These are phyloP conservation scores for Kernera saxatilis DNA, from an alignment of 345 rosid genomes.

Conservation along the genomic window DNA sequence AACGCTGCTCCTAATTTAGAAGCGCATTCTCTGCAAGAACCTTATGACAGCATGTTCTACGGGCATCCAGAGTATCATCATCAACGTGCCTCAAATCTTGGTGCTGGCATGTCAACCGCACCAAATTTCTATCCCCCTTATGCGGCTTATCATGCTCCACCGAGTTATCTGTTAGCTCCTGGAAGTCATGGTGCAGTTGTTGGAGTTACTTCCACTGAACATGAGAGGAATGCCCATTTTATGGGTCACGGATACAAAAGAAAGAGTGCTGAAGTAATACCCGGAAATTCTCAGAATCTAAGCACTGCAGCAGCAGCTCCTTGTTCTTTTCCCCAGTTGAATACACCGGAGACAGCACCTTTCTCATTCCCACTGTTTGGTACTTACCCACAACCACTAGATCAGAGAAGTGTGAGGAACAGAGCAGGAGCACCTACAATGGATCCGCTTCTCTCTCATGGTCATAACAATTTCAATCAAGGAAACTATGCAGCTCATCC, in stretches of 20 bases:
- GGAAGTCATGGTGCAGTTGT: constrained; percentile 35
- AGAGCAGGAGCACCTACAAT: constrained; percentile 46
- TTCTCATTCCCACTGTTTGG: constrained; percentile 41
- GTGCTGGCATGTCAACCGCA: constrained; percentile 42
- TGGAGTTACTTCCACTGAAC: constrained; percentile 52
- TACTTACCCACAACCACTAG: constrained; percentile 22
- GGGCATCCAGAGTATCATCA: constrained; percentile 44
- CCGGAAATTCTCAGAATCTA: constrained; percentile 43
- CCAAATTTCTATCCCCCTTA: constrained; percentile 48
- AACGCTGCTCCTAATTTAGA: constrained; percentile 36
- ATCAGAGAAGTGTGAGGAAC: constrained; percentile 57
- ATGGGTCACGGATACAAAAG: constrained; percentile 59
- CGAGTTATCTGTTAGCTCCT: constrained; percentile 42
- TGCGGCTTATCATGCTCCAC: constrained; percentile 32
- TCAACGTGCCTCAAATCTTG: constrained; percentile 44
- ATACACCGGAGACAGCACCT: constrained; percentile 42
- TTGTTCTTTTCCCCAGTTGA: constrained; percentile 30
- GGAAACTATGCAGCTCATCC: constrained; percentile 52
- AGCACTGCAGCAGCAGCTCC: constrained; percentile 44
- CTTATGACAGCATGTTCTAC: constrained; percentile 42
- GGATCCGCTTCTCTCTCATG: constrained; percentile 51
- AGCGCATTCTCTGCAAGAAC: constrained; percentile 37
- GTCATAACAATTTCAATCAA: constrained; percentile 42
- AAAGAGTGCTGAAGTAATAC: constrained; percentile 53
- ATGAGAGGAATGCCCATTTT: constrained; percentile 43